These are phyloP conservation scores for Apiospora malaysiana DNA, from an alignment of 2,329 filamentous ascomycete species.

Conservation along the genomic window DNA sequence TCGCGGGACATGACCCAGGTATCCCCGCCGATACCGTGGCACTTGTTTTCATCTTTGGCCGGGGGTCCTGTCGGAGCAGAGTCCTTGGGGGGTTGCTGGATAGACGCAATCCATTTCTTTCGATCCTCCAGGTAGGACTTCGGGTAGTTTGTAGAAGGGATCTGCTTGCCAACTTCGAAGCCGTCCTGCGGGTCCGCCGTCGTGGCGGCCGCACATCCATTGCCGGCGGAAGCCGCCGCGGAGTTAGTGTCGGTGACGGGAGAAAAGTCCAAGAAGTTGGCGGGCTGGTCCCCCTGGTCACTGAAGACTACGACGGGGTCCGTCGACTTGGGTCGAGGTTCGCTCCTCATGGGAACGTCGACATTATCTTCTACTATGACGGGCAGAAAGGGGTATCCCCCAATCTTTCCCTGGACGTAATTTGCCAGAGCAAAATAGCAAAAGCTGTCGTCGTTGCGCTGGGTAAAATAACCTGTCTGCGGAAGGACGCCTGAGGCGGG, in stretches of 20 bases:
- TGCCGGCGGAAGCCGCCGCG: background rate
- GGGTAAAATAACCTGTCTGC: background rate
- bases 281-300: background rate
- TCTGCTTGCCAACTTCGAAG: too few species aligned
- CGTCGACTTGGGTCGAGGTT: background rate
- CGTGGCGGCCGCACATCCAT: background rate
- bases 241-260: background rate
- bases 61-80: too few species aligned
- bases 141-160: too few species aligned
- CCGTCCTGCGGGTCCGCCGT: too few species aligned
- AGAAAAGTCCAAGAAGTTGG: background rate
- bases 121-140: too few species aligned
- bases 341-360: background rate
- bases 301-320: background rate
- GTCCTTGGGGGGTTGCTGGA: too few species aligned
- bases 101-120: too few species aligned
- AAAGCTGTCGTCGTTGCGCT: background rate
- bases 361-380: background rate
- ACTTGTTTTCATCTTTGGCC: too few species aligned
- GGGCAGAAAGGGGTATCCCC: background rate
- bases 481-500: too few species aligned
- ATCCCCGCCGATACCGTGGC: too few species aligned
- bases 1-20: too few species aligned
- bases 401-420: background rate
- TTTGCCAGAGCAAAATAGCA: background rate